Evolutionary conservation across 805 yeast species (phyloP), one percentile per base, ranked within the genome.

Genomic region (Candida namnaoensis): DNA sequence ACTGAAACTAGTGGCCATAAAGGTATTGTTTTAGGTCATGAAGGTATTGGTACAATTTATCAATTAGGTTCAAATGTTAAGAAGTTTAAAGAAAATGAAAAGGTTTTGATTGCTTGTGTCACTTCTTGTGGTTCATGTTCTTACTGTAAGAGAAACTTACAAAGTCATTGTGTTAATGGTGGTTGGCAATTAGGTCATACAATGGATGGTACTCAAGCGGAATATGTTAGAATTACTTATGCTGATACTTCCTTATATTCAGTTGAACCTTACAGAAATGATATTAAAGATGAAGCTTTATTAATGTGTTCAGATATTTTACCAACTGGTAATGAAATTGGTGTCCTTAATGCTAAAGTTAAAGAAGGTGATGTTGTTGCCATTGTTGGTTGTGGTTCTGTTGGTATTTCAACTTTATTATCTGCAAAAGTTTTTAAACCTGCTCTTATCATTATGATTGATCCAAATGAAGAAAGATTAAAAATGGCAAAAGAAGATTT

Each of bases 161-260:
- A 81, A 57, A 72, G 82, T 7, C 82, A 78, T 57, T 78, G 82
- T 71, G 53, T 56, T 15, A 69, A 71, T 38, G 78, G 78, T 42
- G 76, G 76, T 15, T 72, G 78, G 78, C 56, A 65, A 30, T 52
- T 72, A 35, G 78, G 78, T 34, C 78, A 77, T 47, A 69, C 66
- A 46, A 80, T 82, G 41, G 74, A 80, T 45, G 88, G 88, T 35
- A 80, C 87, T 7, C 82, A 80, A 56, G 77, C 84, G 39, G 82
- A 76, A 51, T 76, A 63, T 53, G 73, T 68, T 48, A 69, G 80
- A 54, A 67, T 76, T 38, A 82, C 80, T 36, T 68, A 56, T 47
- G 75, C 71, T 23, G 71, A 69, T 44, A 41, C 56, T 45, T 68
- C 74, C 0, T 44, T 69, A 36, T 58, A 57, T 45, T 41, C 51